Conservation (phyloP, 768 basidiomycete species). For the Mycena haematopus region DNA sequence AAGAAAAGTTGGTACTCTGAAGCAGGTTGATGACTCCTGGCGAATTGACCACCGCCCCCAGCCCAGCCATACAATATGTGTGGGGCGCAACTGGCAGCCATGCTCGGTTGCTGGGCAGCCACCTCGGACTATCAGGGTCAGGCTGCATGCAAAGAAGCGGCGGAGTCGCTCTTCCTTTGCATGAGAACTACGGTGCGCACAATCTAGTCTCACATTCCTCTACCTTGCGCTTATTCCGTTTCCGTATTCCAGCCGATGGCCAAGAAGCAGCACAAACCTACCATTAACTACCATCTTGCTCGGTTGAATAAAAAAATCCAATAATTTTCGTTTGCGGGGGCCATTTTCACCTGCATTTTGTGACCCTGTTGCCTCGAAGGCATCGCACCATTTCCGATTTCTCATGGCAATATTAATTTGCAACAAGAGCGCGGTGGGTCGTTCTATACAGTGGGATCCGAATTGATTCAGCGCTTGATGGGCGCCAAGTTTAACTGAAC, state of each 20-base stretch:
- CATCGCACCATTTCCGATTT: too few relatives aligned
- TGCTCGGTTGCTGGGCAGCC: slow-evolving; percentile 91
- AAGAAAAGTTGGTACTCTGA: slow-evolving; percentile 62
- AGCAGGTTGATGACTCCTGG: not conserved
- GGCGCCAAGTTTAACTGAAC: too few relatives aligned
- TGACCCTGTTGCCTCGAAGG: not conserved
- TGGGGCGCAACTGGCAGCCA: slow-evolving; percentile 69
- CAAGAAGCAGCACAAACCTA: slow-evolving; percentile 71
- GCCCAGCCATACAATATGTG: slow-evolving; percentile 62
- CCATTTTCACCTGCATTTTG: not conserved
- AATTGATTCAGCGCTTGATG: too few relatives aligned
- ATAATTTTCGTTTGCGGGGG: slow-evolving; percentile 44
- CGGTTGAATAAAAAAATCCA: slow-evolving; percentile 78
- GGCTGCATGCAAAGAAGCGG: slow-evolving; percentile 60
- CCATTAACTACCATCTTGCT: slow-evolving; percentile 91
- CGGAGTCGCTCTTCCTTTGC: slow-evolving; percentile 73
- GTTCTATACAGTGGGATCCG: too few relatives aligned
- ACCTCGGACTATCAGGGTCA: slow-evolving; percentile 64
- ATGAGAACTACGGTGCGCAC: slow-evolving; percentile 83
- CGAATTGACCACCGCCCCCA: slow-evolving; percentile 32
- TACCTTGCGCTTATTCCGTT: slow-evolving; percentile 6
- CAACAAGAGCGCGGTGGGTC: too few relatives aligned
- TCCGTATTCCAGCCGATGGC: slow-evolving; percentile 61
- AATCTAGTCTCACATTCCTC: slow-evolving; percentile 9
- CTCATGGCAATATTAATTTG: not conserved